These are phyloP conservation scores for Xylaria sp. DNA, from an alignment of 2,329 filamentous ascomycete species.

Conservation along the genomic window DNA sequence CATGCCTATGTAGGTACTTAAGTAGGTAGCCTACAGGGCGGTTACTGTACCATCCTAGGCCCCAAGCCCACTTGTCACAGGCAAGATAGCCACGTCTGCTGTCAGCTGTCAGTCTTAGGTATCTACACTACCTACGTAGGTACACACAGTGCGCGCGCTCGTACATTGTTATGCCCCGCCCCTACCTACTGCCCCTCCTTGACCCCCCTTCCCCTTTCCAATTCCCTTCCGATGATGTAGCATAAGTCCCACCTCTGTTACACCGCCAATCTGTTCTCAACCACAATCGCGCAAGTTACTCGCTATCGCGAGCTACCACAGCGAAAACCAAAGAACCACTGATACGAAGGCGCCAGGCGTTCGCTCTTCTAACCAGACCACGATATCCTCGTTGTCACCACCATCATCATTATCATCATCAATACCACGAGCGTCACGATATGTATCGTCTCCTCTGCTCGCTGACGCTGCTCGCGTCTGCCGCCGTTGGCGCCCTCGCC, in stretches of 20 bases:
- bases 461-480: conserved; percentile 63
- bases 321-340: background rate
- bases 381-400: background rate
- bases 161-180: background rate
- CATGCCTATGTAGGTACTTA: background rate
- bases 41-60: too few relatives aligned
- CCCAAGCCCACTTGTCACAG: too few relatives aligned
- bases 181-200: background rate
- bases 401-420: background rate
- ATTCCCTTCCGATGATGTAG: background rate
- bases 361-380: background rate
- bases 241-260: conserved; percentile 4
- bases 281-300: background rate
- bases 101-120: too few relatives aligned
- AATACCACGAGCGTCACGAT: background rate
- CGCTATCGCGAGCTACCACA: background rate
- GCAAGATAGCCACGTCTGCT: too few relatives aligned
- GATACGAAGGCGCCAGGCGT: background rate
- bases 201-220: background rate
- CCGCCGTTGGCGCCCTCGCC: conserved; percentile 62
- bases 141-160: too few relatives aligned
- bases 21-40: background rate
- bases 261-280: conserved; percentile 1
- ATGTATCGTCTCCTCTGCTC: conserved; percentile 64
- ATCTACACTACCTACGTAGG: too few relatives aligned